Percentiles rank a stretch among this genome's conserved stretches.
phyloP scores from a whole-genome alignment of 2,329 filamentous ascomycete genomes.

The Trichoderma semiorbis region DNA sequence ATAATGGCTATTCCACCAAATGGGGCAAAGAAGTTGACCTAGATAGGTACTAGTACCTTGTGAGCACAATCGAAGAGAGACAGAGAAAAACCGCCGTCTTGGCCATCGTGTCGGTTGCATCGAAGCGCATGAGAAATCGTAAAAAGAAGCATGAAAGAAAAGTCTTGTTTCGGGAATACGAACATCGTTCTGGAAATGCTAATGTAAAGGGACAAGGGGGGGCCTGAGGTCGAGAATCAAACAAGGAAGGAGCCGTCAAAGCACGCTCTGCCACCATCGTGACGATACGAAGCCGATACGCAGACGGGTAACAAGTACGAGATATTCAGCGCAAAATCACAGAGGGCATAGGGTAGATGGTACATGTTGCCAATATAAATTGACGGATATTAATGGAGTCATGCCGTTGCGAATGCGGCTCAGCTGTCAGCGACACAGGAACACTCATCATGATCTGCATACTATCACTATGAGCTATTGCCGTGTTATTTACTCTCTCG shows the following conservation, averaged over 20 bases:
- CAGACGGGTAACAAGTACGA: background rate
- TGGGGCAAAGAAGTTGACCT: background rate
- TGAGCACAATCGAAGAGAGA: background rate
- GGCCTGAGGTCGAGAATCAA: background rate
- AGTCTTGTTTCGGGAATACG: background rate
- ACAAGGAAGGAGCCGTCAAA: conserved; percentile 12
- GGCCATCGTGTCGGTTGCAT: background rate
- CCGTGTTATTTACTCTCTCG: background rate
- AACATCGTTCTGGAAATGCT: background rate
- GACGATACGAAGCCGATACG: background rate
- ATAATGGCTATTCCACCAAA: background rate
- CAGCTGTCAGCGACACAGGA: background rate
- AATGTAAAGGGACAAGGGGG: background rate
- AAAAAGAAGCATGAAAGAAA: background rate
- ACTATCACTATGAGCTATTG: background rate
- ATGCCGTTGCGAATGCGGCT: background rate
- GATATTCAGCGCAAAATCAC: background rate
- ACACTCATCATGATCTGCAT: background rate
- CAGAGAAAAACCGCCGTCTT: background rate
- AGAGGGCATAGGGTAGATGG: background rate
- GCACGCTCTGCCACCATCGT: background rate
- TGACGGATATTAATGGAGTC: background rate
- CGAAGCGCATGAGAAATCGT: background rate
- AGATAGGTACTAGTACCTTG: background rate
- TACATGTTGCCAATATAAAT: background rate